Base-by-base conservation (phyloP, 2,329 filamentous ascomycete genomes). In the Fusarium sp. region DNA sequence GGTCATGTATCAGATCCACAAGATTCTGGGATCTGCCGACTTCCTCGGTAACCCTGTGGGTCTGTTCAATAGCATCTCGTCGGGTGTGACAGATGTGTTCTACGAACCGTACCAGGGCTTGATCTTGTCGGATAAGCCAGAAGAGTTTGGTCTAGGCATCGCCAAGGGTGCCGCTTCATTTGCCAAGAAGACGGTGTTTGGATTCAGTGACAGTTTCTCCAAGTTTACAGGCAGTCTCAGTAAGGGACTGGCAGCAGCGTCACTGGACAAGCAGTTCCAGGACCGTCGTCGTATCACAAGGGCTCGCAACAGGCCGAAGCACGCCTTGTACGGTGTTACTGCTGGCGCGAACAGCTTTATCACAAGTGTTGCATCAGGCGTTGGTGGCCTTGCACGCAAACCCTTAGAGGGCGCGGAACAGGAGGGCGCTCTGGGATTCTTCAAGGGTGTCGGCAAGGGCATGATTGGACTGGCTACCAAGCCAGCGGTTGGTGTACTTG, bases 91-190 rank as follows among this genome's bases (percentile, higher is more conserved):
- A 25, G 96, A 98, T 80, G 97, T 99, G 79, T 99, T 99, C 85
- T 99, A 99, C 86, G 97, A 99, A 81, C 96, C 96, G 41, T 99
- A 99, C 83, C 96, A 99, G 84, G 94, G 97, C 27, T 89, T 99
- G 53, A 97, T 99, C 80, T 94, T 97, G 87, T 97, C 95, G 1
- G 96, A 99, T 80, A 90, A 93, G 74, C 97, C 96, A 4, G 95
- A 98, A 81, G 95, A 99, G 73, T 91, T 99, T 61, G 97, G 96
- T 25, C 87, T 97, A 44, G 96, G 96, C 22, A 97, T 99, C 70
- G 97, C 96, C 39, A 98, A 98, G 82, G 96, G 96, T 42, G 96
- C 97, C 15, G 95, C 94, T 1, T 97, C 94, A 72, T 98, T 99
- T 79, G 93, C 98, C 75, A 99, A 99, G 87, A 99, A 99, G 83